Base-by-base conservation (phyloP, 2,329 filamentous ascomycete genomes). In the Dothiorella sarmentorum region DNA sequence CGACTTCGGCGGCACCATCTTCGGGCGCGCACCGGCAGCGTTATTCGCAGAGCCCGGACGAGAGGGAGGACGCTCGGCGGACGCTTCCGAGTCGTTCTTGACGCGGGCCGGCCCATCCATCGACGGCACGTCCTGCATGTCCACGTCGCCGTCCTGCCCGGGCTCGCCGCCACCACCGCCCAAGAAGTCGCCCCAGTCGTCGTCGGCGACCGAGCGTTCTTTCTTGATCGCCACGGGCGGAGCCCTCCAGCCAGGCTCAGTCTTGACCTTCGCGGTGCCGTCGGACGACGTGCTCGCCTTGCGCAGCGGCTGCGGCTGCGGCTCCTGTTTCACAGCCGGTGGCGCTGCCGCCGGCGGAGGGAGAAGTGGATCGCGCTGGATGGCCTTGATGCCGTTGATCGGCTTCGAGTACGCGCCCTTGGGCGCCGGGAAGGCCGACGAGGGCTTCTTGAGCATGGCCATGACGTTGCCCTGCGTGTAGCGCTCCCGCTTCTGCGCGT, bases 401-500 rank as follows among this genome's bases (percentile, higher is more conserved):
- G 44, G 44, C 4, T 17, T 24, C 4, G 33, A 11, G n/a, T 38
- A 58, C 24, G 42, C 56, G 20, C 52, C 53, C 49, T 58, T 57
- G 3, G 67, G 68, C 7, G 70, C 69, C 18, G 69, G 69, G 59
- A 73, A 79, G 6, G 66, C 66, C 38, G 69, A 73, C 26, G 82
- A 81, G 40, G 82, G 80, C 62, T 77, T 78, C 42, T 76, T 73
- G 15, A 89, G 76, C 67, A 87, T 76, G 20, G 66, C 73, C 60
- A 78, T 68, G 2, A 88, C 69, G 67, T 89, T 78, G 11, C 84
- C 92, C 40, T 84, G 81, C 0, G 90, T 96, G 71, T 94, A 96
- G 9, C 87, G 78, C 62, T 89, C 82, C 68, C 94, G 84, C 18
- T 76, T 72, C 66, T 85, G 85, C 5, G 94, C 89, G 74, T 99